These are phyloP conservation scores for Ceratocystis albifundus DNA, from an alignment of 2,329 filamentous ascomycete species.

Conservation along the genomic window DNA sequence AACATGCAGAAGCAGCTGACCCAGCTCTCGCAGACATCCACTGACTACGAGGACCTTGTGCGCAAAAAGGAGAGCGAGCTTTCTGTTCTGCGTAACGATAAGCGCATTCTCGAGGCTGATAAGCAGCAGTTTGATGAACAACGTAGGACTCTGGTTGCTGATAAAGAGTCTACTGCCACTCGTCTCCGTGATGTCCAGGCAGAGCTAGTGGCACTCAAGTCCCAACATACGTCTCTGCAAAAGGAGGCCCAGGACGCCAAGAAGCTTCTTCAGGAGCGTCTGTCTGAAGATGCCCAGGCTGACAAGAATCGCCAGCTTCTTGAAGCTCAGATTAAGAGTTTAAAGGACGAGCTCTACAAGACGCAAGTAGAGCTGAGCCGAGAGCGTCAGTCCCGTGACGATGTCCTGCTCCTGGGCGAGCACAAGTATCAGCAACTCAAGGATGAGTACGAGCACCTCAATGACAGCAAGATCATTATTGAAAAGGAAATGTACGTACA, in stretches of 20 bases:
- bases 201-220: constrained; percentile 74
- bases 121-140: constrained; percentile 68
- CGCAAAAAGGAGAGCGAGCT: constrained; percentile 90
- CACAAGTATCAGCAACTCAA: constrained; percentile 75
- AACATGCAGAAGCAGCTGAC: constrained; percentile 75
- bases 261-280: constrained; percentile 70
- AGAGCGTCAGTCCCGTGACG: constrained; percentile 85
- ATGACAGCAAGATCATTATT: constrained; percentile 91
- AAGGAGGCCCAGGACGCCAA: constrained; percentile 84
- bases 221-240: constrained; percentile 72
- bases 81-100: constrained; percentile 69
- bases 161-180: constrained; percentile 67
- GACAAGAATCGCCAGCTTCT: constrained; percentile 70
- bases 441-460: constrained; percentile 73
- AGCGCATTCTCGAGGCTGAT: constrained; percentile 72
- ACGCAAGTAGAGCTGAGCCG: constrained; percentile 80
- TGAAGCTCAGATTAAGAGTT: constrained; percentile 73
- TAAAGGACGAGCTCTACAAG: constrained; percentile 75
- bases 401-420: constrained; percentile 80
- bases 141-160: constrained; percentile 54
- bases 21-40: constrained; percentile 80
- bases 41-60: constrained; percentile 88
- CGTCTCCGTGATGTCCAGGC: constrained; percentile 77
- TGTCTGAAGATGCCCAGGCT: constrained; percentile 80
- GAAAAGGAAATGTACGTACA: constrained; percentile 96